Evolutionary conservation across 2,329 filamentous ascomycete species (phyloP).

Genomic region (Pseudopyricularia javanii): DNA sequence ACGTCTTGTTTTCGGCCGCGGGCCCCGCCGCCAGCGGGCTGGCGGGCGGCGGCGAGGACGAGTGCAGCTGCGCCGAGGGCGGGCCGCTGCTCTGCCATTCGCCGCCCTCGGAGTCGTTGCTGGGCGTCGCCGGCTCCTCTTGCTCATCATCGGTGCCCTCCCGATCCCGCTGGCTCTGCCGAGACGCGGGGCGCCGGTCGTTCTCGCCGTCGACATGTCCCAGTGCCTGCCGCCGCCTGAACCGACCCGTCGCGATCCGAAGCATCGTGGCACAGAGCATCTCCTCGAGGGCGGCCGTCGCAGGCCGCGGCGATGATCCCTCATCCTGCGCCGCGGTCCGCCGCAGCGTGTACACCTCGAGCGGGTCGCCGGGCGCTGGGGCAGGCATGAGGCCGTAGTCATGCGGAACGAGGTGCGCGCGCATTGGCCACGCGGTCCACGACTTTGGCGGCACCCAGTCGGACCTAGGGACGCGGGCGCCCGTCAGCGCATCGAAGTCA

Average conservation of each 20-base stretch:
- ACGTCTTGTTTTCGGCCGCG: constrained; percentile 8
- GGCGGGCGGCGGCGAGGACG: background rate
- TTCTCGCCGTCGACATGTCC: constrained; percentile 6
- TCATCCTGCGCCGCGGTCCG: constrained; percentile 25
- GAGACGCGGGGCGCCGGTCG: background rate
- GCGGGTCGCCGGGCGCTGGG: constrained; percentile 25
- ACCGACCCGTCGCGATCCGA: constrained; percentile 54
- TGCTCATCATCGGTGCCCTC: background rate
- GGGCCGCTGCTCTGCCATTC: background rate
- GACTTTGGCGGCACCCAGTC: constrained; percentile 39
- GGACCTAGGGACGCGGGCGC: constrained; percentile 8
- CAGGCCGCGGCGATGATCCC: constrained; percentile 22
- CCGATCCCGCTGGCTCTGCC: constrained; percentile 3
- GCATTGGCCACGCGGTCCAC: constrained; percentile 84
- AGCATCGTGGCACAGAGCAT: constrained; percentile 55
- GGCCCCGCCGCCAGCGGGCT: background rate
- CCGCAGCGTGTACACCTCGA: constrained; percentile 39
- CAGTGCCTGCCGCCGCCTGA: constrained; percentile 16
- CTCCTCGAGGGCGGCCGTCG: constrained; percentile 46
- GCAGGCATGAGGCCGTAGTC: constrained; percentile 29
- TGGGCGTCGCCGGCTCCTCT: background rate
- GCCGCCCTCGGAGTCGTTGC: constrained; percentile 6
- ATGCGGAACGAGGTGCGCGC: constrained; percentile 46
- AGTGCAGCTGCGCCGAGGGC: background rate
- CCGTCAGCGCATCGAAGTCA: constrained; percentile 13